A percentile compares a stretch with the other conserved stretches of the same genome.
Evolutionary conservation across 2,329 filamentous ascomycete genomes (phyloP).

Genomic region (Arthroderma uncinatum): DNA sequence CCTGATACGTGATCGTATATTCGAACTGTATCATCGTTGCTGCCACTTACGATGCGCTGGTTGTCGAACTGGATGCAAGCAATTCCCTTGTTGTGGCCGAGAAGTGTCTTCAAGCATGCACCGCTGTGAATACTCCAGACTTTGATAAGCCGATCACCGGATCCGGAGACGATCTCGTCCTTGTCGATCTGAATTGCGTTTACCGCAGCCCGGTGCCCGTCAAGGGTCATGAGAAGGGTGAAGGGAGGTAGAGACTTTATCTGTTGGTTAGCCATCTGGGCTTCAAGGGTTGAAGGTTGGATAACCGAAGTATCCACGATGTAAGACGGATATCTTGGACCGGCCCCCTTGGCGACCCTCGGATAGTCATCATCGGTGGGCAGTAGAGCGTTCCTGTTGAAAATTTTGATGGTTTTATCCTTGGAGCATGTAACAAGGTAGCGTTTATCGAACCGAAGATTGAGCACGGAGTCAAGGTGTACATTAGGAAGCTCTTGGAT

Average conservation of each 20-base stretch:
- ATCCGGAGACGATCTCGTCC: slow-evolving; percentile 83
- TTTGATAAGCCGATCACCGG: slow-evolving; percentile 86
- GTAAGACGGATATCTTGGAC: slow-evolving; percentile 41
- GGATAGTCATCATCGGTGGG: slow-evolving; percentile 38
- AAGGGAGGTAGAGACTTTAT: slow-evolving; percentile 50
- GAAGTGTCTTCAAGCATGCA: slow-evolving; percentile 61
- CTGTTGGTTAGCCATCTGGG: slow-evolving; percentile 32
- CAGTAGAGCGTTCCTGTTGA: slow-evolving; percentile 64
- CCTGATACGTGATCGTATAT: slow-evolving; percentile 82
- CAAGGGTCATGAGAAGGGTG: slow-evolving; percentile 64
- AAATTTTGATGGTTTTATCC: slow-evolving; percentile 93
- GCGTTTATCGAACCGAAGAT: slow-evolving; percentile 80
- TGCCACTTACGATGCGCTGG: slow-evolving; percentile 84
- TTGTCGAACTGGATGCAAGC: slow-evolving; percentile 96
- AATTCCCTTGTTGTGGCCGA: slow-evolving; percentile 88
- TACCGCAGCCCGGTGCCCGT: slow-evolving; percentile 81
- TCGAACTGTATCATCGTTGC: slow-evolving; percentile 89
- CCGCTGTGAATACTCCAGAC: slow-evolving; percentile 85
- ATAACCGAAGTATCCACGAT: slow-evolving; percentile 41
- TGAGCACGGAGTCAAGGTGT: slow-evolving; percentile 83
- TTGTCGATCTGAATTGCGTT: slow-evolving; percentile 89
- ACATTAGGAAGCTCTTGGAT: slow-evolving; percentile 65
- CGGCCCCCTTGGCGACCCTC: slow-evolving; percentile 30
- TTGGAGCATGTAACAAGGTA: slow-evolving; percentile 96
- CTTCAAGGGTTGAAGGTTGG: slow-evolving; percentile 33